These are phyloP conservation scores for Fraxinus floribunda DNA, from an alignment of 305 asterid genomes.

Conservation along the genomic window DNA sequence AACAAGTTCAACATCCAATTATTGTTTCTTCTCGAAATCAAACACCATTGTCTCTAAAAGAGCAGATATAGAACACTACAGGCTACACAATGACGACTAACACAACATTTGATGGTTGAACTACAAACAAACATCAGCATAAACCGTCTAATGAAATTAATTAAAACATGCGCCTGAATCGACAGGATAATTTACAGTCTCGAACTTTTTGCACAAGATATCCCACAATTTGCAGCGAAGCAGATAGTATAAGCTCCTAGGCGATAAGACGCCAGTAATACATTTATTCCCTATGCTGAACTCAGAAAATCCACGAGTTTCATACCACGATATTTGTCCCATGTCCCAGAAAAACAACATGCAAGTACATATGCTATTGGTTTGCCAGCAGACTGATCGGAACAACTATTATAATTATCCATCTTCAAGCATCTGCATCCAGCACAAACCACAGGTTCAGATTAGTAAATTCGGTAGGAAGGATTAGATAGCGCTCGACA, in stretches of 20 bases:
- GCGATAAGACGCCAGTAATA: not conserved
- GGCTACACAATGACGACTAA: not conserved
- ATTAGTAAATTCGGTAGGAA: not conserved
- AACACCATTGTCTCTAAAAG: not conserved
- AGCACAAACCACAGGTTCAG: not conserved
- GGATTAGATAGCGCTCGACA: not conserved
- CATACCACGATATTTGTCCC: not conserved
- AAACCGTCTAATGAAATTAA: not conserved
- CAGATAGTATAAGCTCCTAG: not conserved
- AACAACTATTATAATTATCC: constrained; percentile 13
- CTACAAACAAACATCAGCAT: not conserved
- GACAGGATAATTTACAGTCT: not conserved
- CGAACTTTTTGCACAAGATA: not conserved
- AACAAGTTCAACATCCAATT: not conserved
- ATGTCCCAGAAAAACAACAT: constrained; percentile 6
- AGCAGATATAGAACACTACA: not conserved
- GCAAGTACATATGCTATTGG: constrained; percentile 22
- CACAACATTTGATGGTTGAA: not conserved
- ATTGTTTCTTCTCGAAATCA: not conserved
- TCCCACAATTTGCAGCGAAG: not conserved
- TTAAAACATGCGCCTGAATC: not conserved
- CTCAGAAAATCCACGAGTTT: not conserved
- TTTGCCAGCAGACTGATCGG: constrained; percentile 8
- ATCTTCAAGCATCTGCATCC: constrained; percentile 47
- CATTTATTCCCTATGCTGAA: constrained; percentile 7